Percentiles rank a stretch among this genome's conserved stretches.
These are phyloP conservation scores for Fraxinus albicans DNA, from an alignment of 305 asterid species.

Conservation along the genomic window DNA sequence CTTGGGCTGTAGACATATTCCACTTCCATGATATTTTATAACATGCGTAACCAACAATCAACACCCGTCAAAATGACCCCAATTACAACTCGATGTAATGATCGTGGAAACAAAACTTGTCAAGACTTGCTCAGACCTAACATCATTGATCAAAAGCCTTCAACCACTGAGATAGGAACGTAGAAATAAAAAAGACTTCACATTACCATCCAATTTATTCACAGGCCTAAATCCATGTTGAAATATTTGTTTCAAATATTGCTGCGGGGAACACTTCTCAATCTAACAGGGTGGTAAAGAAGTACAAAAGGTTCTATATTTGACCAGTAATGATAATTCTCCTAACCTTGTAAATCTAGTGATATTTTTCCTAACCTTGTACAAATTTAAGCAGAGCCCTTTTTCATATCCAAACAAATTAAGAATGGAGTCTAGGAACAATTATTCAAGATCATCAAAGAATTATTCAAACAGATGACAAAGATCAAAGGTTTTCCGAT, in stretches of 20 bases:
- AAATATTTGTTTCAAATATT: not conserved
- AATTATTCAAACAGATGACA: conserved; percentile 10
- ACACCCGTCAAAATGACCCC: not conserved
- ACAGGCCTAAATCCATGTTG: not conserved
- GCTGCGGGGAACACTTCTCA: not conserved
- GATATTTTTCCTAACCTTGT: not conserved
- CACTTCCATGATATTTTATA: not conserved
- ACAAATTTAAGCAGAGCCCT: not conserved
- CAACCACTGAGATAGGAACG: not conserved
- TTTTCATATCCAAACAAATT: conserved; percentile 5
- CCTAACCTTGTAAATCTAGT: not conserved
- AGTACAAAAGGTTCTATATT: not conserved
- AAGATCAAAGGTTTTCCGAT: not conserved
- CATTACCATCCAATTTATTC: not conserved
- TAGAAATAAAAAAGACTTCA: not conserved
- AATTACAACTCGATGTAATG: not conserved
- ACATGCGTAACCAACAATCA: not conserved
- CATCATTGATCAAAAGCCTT: not conserved
- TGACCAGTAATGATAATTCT: not conserved
- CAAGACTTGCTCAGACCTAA: not conserved
- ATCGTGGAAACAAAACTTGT: not conserved
- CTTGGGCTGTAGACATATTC: not conserved
- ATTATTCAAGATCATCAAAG: conserved; percentile 9
- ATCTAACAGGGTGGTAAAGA: not conserved
- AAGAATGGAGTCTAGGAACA: not conserved